Conservation (phyloP, 1,139 yeast genomes). For the Saccharomyces hybrid region DNA sequence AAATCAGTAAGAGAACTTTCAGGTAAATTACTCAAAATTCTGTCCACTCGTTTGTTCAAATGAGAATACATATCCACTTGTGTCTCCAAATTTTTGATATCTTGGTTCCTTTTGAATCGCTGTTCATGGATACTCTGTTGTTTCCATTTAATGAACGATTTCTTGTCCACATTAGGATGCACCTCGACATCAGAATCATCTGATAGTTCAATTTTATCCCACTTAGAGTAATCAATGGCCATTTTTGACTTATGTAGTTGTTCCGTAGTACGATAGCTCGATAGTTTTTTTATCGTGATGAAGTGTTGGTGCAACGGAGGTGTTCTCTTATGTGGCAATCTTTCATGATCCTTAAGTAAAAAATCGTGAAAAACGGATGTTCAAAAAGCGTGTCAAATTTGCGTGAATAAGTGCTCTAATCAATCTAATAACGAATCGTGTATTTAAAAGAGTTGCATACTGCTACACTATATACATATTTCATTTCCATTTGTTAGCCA, state of each 20-base stretch:
- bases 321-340: neutral
- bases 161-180: constrained; percentile 96
- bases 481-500: neutral
- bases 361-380: neutral
- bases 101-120: constrained; percentile 69
- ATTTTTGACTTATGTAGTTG: constrained; percentile 28
- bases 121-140: constrained; percentile 96
- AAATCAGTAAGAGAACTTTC: constrained; percentile 41
- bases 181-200: constrained; percentile 97
- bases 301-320: neutral
- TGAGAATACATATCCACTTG: constrained; percentile 73
- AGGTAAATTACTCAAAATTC: constrained; percentile 36
- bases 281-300: neutral
- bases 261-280: neutral
- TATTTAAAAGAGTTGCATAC: neutral
- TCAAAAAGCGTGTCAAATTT: neutral
- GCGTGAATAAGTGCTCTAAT: neutral
- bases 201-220: constrained; percentile 93
- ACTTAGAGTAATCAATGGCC: constrained; percentile 90
- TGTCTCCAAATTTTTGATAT: constrained; percentile 65
- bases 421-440: neutral
- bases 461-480: neutral
- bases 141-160: constrained; percentile 89
- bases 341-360: neutral
- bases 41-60: constrained; percentile 65